Base-by-base conservation (phyloP, 2,329 filamentous ascomycete genomes). In the Sclerotiophoma versabilis region DNA sequence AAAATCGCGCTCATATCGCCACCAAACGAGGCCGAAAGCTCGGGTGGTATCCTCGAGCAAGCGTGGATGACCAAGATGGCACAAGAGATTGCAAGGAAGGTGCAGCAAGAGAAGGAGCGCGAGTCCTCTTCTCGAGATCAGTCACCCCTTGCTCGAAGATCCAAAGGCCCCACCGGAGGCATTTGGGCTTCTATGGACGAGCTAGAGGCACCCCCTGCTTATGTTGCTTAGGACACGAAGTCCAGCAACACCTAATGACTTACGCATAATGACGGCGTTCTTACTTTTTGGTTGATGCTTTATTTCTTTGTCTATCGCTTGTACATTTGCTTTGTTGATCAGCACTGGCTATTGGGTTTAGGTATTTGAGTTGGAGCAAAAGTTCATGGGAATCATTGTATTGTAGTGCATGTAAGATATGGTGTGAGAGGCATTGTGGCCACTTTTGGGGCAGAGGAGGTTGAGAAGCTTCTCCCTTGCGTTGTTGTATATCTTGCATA, bases 51-150 rank as follows among this genome's bases (percentile, higher is more conserved):
- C 42, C 79, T 91, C 22, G 89, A 92, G 71, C 88, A 92, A 73
- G 91, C 90, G 2, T 95, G 91, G 90, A 89, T 95, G 77, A 87
- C 89, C 79, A 95, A 96, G 79, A 95, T 99, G 85, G 93, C 93
- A 5, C 88, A 88, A 60, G 95, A 98, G 75, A 93, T 98, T 66
- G 92, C 92, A 29, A 82, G 87, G 44, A 89, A 91, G 50, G 92
- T 96, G 61, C 91, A 93, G 62, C 91, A 96, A 64, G 91, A 96
- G 77, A 95, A 96, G 76, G 76, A 73, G 6, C 67, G 69, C 25
- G 54, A 46, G 8, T 29, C 25, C 7, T 22, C 30, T 30, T 47
- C 52, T 32, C 52, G 42, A 30, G 52, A 56, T 20, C 38, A 47
- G 2, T 49, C 57, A n/a, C 54, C 49, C 3, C 49, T 56, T 23